Percentiles rank a stretch among this genome's conserved stretches.
These are phyloP conservation scores for Obba rivulosa DNA, from an alignment of 768 basidiomycete species.

Conservation along the genomic window DNA sequence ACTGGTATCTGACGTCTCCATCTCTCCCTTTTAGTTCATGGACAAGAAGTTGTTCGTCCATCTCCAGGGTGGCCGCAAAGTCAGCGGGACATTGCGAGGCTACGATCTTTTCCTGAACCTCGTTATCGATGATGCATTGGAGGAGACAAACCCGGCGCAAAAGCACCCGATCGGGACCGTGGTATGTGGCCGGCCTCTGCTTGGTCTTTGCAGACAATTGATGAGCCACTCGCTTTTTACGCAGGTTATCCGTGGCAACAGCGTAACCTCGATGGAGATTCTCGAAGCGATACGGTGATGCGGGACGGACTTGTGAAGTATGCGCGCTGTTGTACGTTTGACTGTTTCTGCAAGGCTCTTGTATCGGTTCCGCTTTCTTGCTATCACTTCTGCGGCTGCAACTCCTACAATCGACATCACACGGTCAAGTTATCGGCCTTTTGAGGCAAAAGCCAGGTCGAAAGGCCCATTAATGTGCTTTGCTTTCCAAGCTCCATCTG, in stretches of 20 bases:
- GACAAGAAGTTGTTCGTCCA: conserved; percentile 96
- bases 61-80: conserved; percentile 91
- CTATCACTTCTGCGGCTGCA: background rate
- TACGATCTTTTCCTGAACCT: conserved; percentile 99
- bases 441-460: too few species aligned
- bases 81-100: conserved; percentile 90
- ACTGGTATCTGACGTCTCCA: too few species aligned
- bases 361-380: conserved; percentile 16
- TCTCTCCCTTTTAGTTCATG: conserved; percentile 69
- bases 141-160: conserved; percentile 86
- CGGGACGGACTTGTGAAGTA: conserved; percentile 6
- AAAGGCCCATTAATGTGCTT: too few species aligned
- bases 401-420: too few species aligned
- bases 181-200: conserved; percentile 42
- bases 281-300: conserved; percentile 53
- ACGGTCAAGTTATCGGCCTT: too few species aligned
- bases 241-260: conserved; percentile 95
- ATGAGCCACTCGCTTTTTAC: conserved; percentile 1
- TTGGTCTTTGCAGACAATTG: background rate
- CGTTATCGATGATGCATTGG: conserved; percentile 92
- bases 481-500: too few species aligned
- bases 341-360: background rate
- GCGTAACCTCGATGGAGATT: conserved; percentile 93
- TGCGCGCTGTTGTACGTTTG: conserved; percentile 11
- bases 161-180: conserved; percentile 90